A percentile compares a stretch with the other conserved stretches of the same genome.
Conservation (phyloP, 1,284 basidiomycete genomes). For the Fomes fomentarius region DNA sequence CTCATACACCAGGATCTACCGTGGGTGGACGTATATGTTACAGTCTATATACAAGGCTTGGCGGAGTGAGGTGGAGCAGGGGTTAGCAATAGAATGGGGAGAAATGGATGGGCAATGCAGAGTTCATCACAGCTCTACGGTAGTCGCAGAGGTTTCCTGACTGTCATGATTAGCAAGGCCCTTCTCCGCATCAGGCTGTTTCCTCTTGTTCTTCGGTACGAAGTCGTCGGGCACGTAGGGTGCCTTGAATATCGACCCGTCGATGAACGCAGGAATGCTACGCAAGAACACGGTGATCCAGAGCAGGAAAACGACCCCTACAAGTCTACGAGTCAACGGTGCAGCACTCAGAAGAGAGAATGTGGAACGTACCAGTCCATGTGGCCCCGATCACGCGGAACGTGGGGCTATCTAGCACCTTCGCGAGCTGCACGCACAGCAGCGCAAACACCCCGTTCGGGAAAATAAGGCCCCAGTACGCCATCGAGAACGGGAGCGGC, state of each 20-base stretch:
- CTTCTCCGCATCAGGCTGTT: slow-evolving; percentile 18
- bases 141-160: slow-evolving; percentile 9
- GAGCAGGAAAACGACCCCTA: slow-evolving; percentile 45
- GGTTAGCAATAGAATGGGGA: background rate
- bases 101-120: background rate
- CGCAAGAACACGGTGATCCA: slow-evolving; percentile 48
- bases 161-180: slow-evolving; percentile 9
- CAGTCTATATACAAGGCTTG: slow-evolving; percentile 14
- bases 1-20: slow-evolving; percentile 9
- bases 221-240: slow-evolving; percentile 37
- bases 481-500: slow-evolving; percentile 42
- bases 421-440: slow-evolving; percentile 47
- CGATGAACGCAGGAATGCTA: slow-evolving; percentile 44
- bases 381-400: slow-evolving; percentile 35
- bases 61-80: background rate
- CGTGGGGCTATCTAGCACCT: slow-evolving; percentile 45
- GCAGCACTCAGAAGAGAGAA: background rate
- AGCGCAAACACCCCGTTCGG: slow-evolving; percentile 53
- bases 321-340: slow-evolving; percentile 10
- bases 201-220: background rate
- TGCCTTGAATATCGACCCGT: slow-evolving; percentile 49
- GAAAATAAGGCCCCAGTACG: slow-evolving; percentile 55
- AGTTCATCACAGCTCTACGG: slow-evolving; percentile 15
- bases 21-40: slow-evolving; percentile 18
- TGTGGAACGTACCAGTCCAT: slow-evolving; percentile 32